Conservation (phyloP, 176 grass and related monocot species). For the Zoysia japonica region DNA sequence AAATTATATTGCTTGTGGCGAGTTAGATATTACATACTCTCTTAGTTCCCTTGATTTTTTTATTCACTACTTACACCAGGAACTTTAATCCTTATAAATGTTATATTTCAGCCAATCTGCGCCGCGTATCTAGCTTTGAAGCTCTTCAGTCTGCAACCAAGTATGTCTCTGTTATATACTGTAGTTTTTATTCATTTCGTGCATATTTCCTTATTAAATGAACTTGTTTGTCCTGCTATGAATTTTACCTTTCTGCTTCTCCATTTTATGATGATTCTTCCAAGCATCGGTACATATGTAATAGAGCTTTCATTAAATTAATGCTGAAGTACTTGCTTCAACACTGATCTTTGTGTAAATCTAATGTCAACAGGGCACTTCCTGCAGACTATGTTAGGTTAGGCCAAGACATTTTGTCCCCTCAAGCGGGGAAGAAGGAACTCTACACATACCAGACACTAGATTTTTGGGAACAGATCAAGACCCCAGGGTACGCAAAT, state of each 20-base stretch:
- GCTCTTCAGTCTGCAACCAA: conserved; percentile 94
- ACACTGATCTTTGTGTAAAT: conserved; percentile 6
- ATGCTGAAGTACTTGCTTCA: not conserved
- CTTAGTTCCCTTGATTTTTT: not conserved
- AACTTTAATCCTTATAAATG: conserved; percentile 38
- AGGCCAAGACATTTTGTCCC: conserved; percentile 98
- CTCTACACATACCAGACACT: conserved; percentile 93
- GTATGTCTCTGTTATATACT: conserved; percentile 46
- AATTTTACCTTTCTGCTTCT: not conserved
- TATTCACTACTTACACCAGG: conserved; percentile 14
- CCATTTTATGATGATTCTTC: not conserved
- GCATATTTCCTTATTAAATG: not conserved
- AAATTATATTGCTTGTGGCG: conserved; percentile 1
- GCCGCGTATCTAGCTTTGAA: conserved; percentile 82
- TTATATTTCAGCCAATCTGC: conserved; percentile 87
- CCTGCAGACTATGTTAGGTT: conserved; percentile 94
- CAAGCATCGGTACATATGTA: too few species aligned
- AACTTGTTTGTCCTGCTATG: not conserved
- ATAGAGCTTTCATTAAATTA: too few species aligned
- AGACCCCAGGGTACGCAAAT: conserved; percentile 87
- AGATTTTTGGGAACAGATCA: conserved; percentile 99
- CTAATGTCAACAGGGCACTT: conserved; percentile 77
- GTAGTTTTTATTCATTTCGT: conserved; percentile 2
- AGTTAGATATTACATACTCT: conserved; percentile 13
- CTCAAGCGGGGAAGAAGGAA: conserved; percentile 94